These are phyloP conservation scores for Globisporangium nunn DNA, from an alignment of 352 stramenopile genomes.

Conservation along the genomic window DNA sequence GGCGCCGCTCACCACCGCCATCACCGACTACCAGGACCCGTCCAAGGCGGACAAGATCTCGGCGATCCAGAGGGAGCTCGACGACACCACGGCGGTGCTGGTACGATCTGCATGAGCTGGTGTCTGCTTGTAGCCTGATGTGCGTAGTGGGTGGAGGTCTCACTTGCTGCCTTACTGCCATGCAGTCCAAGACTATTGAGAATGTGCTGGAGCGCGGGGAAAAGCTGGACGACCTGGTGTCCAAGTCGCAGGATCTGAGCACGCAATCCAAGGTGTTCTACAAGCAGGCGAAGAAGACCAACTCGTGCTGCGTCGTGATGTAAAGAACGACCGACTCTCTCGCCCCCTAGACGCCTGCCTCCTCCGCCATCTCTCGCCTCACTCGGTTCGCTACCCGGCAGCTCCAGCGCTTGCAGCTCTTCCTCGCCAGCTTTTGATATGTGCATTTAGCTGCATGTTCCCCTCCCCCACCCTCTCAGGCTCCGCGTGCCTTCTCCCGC, in stretches of 20 bases:
- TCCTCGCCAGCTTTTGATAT: not conserved
- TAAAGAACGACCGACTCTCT: conserved; percentile 23
- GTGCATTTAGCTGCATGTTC: not conserved
- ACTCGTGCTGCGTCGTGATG: conserved; percentile 96
- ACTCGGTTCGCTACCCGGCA: too few species aligned
- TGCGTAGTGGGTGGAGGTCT: not conserved
- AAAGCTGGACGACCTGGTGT: conserved; percentile 98
- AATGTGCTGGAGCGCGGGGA: conserved; percentile 97
- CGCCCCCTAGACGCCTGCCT: conserved; percentile 3
- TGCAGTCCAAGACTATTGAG: conserved; percentile 97
- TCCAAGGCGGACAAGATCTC: conserved; percentile 99
- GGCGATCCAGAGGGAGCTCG: conserved; percentile 99
- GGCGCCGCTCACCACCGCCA: conserved; percentile 86
- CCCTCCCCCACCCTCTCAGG: not conserved
- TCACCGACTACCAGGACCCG: conserved; percentile 97
- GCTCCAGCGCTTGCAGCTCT: not conserved
- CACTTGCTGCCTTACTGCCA: not conserved
- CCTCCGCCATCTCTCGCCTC: not conserved
- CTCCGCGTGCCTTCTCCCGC: not conserved
- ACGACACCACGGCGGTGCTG: conserved; percentile 98
- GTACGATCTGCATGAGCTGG: conserved; percentile 14
- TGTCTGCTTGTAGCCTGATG: not conserved
- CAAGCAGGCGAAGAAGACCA: conserved; percentile 99
- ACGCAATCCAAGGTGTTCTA: conserved; percentile 99
- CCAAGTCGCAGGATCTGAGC: conserved; percentile 97